Evolutionary conservation across 306 rosid genomes (phyloP), one percentile per base, ranked within the genome.

Genomic region (Castanea mollissima): DNA sequence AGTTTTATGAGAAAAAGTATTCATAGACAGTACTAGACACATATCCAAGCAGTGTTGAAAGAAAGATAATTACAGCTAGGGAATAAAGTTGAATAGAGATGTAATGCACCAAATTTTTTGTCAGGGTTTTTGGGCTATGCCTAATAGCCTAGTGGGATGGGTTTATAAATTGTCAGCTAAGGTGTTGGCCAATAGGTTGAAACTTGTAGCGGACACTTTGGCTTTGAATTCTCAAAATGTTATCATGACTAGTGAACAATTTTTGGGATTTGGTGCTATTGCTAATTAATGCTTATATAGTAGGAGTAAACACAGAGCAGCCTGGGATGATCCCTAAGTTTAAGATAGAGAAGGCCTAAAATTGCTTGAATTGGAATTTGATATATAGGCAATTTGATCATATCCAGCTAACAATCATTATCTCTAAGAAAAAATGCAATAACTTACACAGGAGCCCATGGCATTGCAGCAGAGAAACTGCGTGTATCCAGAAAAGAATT

Each of bases 371-470:
- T 32, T 6, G 5, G 1, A 59, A 59, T 21, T 23, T 59, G 34
- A 59, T 59, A 9, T 59, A 21, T 38, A 56, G 41, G 32, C 59
- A 74, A 67, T 67, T 60, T 64, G 68, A 58, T 52, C 41, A 15
- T 79, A 73, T 81, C 60, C 69, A 76, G 29, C 74, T n/a, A 46
- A 79, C 32, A 78, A 76, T 64, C 64, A 60, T 62, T 51, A 64
- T 70, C 55, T 13, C 62, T 74, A 78, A 52, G 31, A 75, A 81
- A 82, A 88, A 81, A 64, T 67, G 19, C 15, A 82, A 80, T n/a
- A 56, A 85, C 89, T 74, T 93, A 95, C 99, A 95, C 46, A 71
- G 99, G 96, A 76, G 97, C 97, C 99, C 99, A 95, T 69, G 99
- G 98, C 91, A 93, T 95, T 52, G 94, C 92, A 71, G 97, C 90